A percentile compares a stretch with the other conserved stretches of the same genome.
Conservation (phyloP, 1,139 yeast species). For the Suhomyces bokatorum region DNA sequence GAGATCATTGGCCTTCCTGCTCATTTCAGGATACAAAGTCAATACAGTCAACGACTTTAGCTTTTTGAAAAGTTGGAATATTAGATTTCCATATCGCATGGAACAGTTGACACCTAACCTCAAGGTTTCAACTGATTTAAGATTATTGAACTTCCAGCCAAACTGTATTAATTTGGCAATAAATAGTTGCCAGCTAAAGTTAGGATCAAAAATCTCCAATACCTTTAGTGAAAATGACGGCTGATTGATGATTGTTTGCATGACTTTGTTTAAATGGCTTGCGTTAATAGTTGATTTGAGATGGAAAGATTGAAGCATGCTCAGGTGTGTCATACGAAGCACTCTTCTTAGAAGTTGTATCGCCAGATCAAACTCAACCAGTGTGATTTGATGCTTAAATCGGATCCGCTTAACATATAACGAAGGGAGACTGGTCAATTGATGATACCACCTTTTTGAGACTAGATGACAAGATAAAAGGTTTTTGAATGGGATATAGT, state of each 20-base stretch:
- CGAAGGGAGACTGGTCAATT: conserved; percentile 27
- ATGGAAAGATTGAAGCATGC: conserved; percentile 22
- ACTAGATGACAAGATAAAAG: conserved; percentile 35
- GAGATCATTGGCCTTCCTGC: conserved; percentile 19
- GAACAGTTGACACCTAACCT: conserved; percentile 32
- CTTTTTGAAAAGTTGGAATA: conserved; percentile 32
- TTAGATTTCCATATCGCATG: conserved; percentile 21
- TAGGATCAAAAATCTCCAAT: conserved; percentile 28
- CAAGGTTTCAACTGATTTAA: conserved; percentile 23
- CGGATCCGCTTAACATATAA: conserved; percentile 26
- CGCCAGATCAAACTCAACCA: conserved; percentile 34
- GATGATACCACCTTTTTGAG: conserved; percentile 33
- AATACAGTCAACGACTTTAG: conserved; percentile 22
- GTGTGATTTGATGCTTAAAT: conserved; percentile 29
- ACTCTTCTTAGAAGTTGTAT: conserved; percentile 27
- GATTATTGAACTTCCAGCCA: conserved; percentile 29
- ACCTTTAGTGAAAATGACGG: conserved; percentile 21
- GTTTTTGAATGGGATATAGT: conserved; percentile 20
- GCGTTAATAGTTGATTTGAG: conserved; percentile 28
- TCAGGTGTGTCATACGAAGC: conserved; percentile 18
- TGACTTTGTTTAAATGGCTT: conserved; percentile 26
- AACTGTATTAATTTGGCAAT: conserved; percentile 26
- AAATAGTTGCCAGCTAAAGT: conserved; percentile 29
- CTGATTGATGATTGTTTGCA: conserved; percentile 28
- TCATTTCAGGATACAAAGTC: conserved; percentile 17